A percentile compares a stretch with the other conserved stretches of the same genome.
Evolutionary conservation across 2,329 filamentous ascomycete genomes (phyloP).

Genomic region (Fusarium chlamydosporum): DNA sequence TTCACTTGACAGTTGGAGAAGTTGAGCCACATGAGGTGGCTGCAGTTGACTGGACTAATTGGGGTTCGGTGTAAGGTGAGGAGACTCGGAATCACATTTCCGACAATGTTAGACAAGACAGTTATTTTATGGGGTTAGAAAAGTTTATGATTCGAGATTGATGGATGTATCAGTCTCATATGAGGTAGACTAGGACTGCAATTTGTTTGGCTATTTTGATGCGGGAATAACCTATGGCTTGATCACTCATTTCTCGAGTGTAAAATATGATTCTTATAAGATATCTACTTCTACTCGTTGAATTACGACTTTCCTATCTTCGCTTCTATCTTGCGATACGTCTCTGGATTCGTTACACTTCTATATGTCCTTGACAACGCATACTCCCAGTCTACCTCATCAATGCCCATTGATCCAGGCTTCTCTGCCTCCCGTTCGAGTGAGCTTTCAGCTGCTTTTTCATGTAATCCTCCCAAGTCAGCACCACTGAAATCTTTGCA

Average conservation of each 20-base stretch:
- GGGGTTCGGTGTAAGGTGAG: slow-evolving; percentile 8
- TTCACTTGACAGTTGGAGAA: slow-evolving; percentile 27
- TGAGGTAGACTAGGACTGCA: too few species aligned
- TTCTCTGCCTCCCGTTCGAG: slow-evolving; percentile 54
- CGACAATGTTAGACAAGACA: not conserved
- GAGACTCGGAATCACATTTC: not conserved
- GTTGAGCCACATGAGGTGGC: slow-evolving; percentile 33
- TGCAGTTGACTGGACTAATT: not conserved
- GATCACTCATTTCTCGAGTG: too few species aligned
- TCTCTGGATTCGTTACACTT: slow-evolving; percentile 64
- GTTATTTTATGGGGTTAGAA: too few species aligned
- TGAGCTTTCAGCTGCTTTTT: slow-evolving; percentile 67
- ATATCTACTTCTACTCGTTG: not conserved
- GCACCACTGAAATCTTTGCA: slow-evolving; percentile 84
- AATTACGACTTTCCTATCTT: slow-evolving; percentile 35
- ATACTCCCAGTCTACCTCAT: slow-evolving; percentile 65
- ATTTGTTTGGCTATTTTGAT: not conserved
- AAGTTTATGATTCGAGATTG: not conserved
- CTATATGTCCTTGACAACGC: slow-evolving; percentile 64
- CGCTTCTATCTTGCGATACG: slow-evolving; percentile 57
- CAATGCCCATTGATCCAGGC: slow-evolving; percentile 45
- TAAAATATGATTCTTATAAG: not conserved
- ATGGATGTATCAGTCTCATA: too few species aligned
- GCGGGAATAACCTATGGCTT: not conserved
- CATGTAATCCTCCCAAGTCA: slow-evolving; percentile 65